Percentiles rank a stretch among this genome's conserved stretches.
Conservation (phyloP, 2,329 filamentous ascomycete species). For the Teratosphaeria gauchensis region DNA sequence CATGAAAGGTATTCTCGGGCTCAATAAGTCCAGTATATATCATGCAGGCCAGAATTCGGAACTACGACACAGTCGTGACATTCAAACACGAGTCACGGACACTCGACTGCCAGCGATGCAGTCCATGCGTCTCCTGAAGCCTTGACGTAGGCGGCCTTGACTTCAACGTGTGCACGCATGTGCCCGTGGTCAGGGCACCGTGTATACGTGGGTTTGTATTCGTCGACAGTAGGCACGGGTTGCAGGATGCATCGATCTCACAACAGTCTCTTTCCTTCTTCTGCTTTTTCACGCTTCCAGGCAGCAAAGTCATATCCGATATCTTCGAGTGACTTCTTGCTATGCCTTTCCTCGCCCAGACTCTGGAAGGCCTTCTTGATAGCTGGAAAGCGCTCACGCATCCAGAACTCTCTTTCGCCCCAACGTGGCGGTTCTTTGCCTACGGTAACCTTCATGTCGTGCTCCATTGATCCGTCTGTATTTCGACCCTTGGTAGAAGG, state of each 20-base stretch:
- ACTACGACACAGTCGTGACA: neutral
- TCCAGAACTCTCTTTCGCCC: slow-evolving; percentile 63
- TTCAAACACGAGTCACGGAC: neutral
- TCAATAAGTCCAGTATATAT: neutral
- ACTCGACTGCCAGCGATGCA: too few species aligned
- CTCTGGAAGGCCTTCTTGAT: slow-evolving; percentile 65
- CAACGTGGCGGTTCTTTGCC: slow-evolving; percentile 64
- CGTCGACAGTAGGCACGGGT: neutral
- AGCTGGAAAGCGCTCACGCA: slow-evolving; percentile 55
- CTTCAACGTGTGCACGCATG: neutral
- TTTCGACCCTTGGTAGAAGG: slow-evolving; percentile 5
- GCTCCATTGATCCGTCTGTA: neutral
- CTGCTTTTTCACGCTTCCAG: slow-evolving; percentile 17
- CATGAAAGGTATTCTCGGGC: neutral
- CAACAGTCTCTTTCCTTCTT: slow-evolving; percentile 7
- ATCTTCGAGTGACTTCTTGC: slow-evolving; percentile 57
- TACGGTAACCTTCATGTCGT: slow-evolving; percentile 18
- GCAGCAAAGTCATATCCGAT: slow-evolving; percentile 46
- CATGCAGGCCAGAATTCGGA: neutral
- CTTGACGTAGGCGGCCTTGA: neutral
- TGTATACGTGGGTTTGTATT: neutral
- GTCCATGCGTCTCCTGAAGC: too few species aligned
- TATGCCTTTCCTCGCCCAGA: slow-evolving; percentile 46
- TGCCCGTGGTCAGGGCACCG: neutral
- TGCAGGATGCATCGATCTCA: neutral